phyloP scores from a whole-genome alignment of 2,329 filamentous ascomycete genomes.

The Clonostachys chloroleuca region DNA sequence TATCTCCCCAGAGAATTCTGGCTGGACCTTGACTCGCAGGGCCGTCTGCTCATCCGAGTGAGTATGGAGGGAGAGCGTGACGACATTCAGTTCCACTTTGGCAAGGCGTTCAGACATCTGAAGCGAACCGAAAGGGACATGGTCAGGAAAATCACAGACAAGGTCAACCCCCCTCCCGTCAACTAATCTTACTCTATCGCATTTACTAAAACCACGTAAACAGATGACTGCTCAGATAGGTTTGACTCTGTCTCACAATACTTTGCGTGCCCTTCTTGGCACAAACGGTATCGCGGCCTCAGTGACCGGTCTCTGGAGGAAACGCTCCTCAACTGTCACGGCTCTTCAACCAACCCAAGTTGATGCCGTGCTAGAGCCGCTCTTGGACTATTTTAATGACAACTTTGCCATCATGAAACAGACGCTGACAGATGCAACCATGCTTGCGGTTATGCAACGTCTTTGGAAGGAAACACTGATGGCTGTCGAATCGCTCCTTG shows the following conservation, averaged over 20 bases:
- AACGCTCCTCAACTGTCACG: slow-evolving; percentile 48
- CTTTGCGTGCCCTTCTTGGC: slow-evolving; percentile 70
- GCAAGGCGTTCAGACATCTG: slow-evolving; percentile 90
- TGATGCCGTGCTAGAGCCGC: slow-evolving; percentile 73
- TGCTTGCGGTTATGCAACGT: slow-evolving; percentile 97
- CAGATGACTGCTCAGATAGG: slow-evolving; percentile 92
- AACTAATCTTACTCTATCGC: slow-evolving; percentile 2
- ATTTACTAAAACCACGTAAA: slow-evolving; percentile 7
- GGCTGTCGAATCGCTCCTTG: slow-evolving; percentile 83
- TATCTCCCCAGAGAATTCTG: slow-evolving; percentile 95
- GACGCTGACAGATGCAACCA: slow-evolving; percentile 89
- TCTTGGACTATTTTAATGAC: slow-evolving; percentile 95
- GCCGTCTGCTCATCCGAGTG: slow-evolving; percentile 80
- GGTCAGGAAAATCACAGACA: slow-evolving; percentile 96
- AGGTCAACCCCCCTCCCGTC: slow-evolving; percentile 49
- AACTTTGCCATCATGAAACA: slow-evolving; percentile 99
- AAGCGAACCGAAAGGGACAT: slow-evolving; percentile 97
- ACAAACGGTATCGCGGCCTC: slow-evolving; percentile 66
- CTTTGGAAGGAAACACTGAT: slow-evolving; percentile 97
- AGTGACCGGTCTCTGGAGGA: slow-evolving; percentile 67
- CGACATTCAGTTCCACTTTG: slow-evolving; percentile 98
- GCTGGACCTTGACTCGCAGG: slow-evolving; percentile 95
- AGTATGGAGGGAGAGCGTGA: slow-evolving; percentile 99
- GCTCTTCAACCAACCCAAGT: slow-evolving; percentile 68
- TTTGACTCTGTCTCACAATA: slow-evolving; percentile 77